Evolutionary conservation across 306 rosid species (phyloP).

Genomic region (Rosa multiflora): DNA sequence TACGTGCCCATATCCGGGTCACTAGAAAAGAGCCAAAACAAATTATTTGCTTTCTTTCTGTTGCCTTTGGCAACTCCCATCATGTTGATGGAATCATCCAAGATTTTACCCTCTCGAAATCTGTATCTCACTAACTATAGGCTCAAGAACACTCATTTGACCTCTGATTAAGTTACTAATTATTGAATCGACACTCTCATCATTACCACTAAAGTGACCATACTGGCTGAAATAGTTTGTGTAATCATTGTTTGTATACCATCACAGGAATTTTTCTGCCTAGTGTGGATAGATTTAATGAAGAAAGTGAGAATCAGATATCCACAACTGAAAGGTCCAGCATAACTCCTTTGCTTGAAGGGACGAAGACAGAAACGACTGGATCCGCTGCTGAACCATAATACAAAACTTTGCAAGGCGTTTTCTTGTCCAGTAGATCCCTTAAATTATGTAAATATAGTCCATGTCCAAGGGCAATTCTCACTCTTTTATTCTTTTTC

Average conservation of each 20-base stretch:
- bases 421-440: background rate
- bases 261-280: conserved; percentile 67
- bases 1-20: background rate
- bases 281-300: conserved; percentile 59
- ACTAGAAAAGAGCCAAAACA: background rate
- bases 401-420: background rate
- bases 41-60: background rate
- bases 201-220: background rate
- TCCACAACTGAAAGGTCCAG: conserved; percentile 31
- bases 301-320: conserved; percentile 39
- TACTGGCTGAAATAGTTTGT: background rate
- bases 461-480: background rate
- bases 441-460: conserved; percentile 43
- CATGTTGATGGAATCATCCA: background rate
- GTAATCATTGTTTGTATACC: conserved; percentile 11
- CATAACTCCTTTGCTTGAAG: conserved; percentile 64
- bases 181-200: background rate
- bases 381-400: conserved; percentile 27
- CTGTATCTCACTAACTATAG: background rate
- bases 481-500: background rate
- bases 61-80: background rate
- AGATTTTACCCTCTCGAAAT: background rate
- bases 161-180: background rate
- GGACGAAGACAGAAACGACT: conserved; percentile 30
- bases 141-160: background rate